phyloP scores from a whole-genome alignment of 768 basidiomycete genomes.

The Mycena haematopus region DNA sequence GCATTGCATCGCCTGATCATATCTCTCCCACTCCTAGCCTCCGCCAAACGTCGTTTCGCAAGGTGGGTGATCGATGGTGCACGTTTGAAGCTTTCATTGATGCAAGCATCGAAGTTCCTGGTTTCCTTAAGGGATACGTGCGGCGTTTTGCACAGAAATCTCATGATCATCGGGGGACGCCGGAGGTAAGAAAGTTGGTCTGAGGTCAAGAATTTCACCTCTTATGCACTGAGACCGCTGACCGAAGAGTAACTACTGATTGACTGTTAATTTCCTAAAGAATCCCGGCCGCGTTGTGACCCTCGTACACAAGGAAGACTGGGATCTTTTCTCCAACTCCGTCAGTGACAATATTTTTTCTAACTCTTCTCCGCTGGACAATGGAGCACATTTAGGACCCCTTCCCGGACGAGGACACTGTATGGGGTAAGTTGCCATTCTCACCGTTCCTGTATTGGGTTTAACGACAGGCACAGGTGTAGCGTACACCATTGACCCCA shows the following conservation, averaged over 20 bases:
- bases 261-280: conserved; percentile 41
- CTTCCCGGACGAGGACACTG: conserved; percentile 75
- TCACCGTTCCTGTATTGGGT: background rate
- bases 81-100: background rate
- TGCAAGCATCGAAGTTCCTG: conserved; percentile 51
- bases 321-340: conserved; percentile 75
- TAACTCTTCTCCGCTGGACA: background rate
- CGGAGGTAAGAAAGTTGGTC: conserved; percentile 55
- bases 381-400: conserved; percentile 52
- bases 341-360: conserved; percentile 41
- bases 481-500: conserved; percentile 87
- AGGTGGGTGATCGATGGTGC: conserved; percentile 48
- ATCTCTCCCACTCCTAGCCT: conserved; percentile 53
- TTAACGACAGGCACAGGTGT: conserved; percentile 54
- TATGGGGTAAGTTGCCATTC: conserved; percentile 70
- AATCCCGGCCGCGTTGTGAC: conserved; percentile 91
- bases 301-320: conserved; percentile 85
- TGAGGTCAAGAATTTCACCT: background rate
- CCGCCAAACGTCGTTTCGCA: conserved; percentile 78
- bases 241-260: too few species aligned
- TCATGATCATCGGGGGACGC: conserved; percentile 92
- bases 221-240: too few species aligned
- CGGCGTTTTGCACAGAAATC: conserved; percentile 90
- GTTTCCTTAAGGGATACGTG: conserved; percentile 90
- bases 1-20: background rate